Base-by-base conservation (phyloP, 768 basidiomycete species). In the Trametes cubensis region DNA sequence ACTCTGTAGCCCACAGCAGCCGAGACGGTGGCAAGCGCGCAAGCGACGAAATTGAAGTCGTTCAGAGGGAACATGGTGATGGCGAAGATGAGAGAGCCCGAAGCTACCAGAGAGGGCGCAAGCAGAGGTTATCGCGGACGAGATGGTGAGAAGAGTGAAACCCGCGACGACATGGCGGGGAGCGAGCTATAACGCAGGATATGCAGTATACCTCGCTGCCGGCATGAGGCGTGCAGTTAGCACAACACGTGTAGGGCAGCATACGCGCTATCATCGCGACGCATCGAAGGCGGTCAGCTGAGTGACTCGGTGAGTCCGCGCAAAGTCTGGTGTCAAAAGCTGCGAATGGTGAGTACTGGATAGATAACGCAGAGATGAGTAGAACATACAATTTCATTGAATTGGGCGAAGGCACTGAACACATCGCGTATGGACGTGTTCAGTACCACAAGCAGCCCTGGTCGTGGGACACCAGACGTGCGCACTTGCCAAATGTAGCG, bases 21-120 rank as follows among this genome's bases (percentile, higher is more conserved):
- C 34, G 71, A 69, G 46, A 70, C 42, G 4, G 69, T 72, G 4
- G 71, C 71, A 20, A 70, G 55, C 15, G 71, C 71, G 60, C 68
- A 66, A 20, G 66, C 67, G 5, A 70, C 66, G 58, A 70, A 26
- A 48, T 70, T 69, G 62, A 70, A 68, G 56, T 72, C 69, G 62
- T 67, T 67, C 49, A 70, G 49, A 4, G 63, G 69, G 38, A 70
- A 67, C 69, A 70, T 72, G 42, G 47, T 21, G 48, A 44, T 21
- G 41, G 51, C 48, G 53, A 34, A 34, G 34, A 34, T 34, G 34
- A 34, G 34, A 40, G 55, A 55, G 15, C 39, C 6, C 41, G 21
- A 52, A 42, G 39, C 23, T 50, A 40, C 53, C 53, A 50, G 53
- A 55, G 42, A 18, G 40, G 55, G 41, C 15, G 34, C 46, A 42